Percentiles rank a stretch among this genome's conserved stretches.
Conservation (phyloP, 2,329 filamentous ascomycete species). For the Claviceps africana region DNA sequence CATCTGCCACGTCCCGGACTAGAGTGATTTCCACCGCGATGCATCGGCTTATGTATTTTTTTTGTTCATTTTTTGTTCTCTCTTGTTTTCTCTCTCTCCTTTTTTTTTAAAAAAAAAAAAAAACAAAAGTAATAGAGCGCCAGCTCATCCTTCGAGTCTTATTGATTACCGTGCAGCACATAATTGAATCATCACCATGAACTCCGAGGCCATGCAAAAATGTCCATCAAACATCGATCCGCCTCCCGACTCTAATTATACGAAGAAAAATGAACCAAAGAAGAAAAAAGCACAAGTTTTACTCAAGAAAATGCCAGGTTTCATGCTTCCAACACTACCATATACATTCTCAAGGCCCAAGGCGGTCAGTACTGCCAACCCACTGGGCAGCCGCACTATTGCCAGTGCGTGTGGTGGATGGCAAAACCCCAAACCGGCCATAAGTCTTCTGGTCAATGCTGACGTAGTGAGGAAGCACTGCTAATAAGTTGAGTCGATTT, state of each 20-base stretch:
- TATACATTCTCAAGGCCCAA: slow-evolving; percentile 44
- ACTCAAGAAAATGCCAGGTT: not conserved
- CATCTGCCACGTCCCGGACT: too few relatives aligned
- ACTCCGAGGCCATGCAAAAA: not conserved
- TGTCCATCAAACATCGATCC: not conserved
- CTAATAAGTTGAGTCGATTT: slow-evolving; percentile 71
- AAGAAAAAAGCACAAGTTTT: not conserved
- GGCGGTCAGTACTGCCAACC: slow-evolving; percentile 46
- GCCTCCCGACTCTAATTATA: not conserved
- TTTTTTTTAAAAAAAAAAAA: too few relatives aligned
- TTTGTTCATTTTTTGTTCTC: too few relatives aligned
- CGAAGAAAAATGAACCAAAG: not conserved
- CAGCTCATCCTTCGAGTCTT: not conserved
- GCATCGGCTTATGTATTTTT: too few relatives aligned
- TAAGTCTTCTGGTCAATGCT: slow-evolving; percentile 94
- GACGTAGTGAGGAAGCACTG: slow-evolving; percentile 77
- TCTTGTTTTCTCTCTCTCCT: too few relatives aligned
- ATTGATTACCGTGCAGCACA: not conserved
- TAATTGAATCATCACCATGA: not conserved
- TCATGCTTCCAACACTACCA: not conserved
- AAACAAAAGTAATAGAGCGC: not conserved
- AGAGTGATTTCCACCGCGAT: too few relatives aligned
- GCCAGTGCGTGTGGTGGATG: slow-evolving; percentile 32
- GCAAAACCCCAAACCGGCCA: slow-evolving; percentile 79
- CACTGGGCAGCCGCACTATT: slow-evolving; percentile 43